phyloP scores from a whole-genome alignment of 805 yeast genomes.

The Lachancea quebecensis region DNA sequence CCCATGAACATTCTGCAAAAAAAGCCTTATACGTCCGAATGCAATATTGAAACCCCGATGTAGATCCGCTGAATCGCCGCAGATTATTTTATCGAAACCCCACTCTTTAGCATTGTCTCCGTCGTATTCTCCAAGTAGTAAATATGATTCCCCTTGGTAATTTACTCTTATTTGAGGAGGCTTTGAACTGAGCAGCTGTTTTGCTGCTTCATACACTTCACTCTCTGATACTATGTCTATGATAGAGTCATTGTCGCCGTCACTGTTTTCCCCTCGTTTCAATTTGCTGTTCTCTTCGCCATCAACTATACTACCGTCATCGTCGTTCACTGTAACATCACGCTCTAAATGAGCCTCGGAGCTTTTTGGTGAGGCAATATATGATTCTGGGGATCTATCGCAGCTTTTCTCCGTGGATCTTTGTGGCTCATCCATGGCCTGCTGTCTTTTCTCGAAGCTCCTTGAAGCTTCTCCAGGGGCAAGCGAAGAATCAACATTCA shows the following conservation, averaged over 20 bases:
- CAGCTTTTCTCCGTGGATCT: constrained; percentile 6
- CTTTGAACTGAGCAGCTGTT: constrained; percentile 12
- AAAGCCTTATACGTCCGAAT: constrained; percentile 20
- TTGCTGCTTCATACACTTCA: constrained; percentile 20
- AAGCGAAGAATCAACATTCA: too few species aligned
- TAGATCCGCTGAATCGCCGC: constrained; percentile 14
- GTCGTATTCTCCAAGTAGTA: constrained; percentile 19
- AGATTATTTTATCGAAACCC: constrained; percentile 13
- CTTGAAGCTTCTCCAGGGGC: too few species aligned
- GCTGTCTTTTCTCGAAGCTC: too few species aligned
- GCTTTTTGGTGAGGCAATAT: constrained; percentile 5
- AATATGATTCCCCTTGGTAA: constrained; percentile 18
- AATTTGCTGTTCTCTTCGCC: too few species aligned
- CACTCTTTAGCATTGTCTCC: constrained; percentile 8
- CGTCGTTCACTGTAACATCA: constrained; percentile 9
- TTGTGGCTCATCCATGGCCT: neutral
- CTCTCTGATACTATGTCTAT: constrained; percentile 13
- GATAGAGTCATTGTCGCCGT: constrained; percentile 6
- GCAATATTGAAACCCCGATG: constrained; percentile 16
- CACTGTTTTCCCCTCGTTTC: neutral
- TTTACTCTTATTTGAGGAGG: constrained; percentile 17
- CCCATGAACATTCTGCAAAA: constrained; percentile 21
- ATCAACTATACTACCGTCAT: constrained; percentile 1
- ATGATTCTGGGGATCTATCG: too few species aligned
- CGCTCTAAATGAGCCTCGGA: neutral